These are phyloP conservation scores for Paspalum notatum DNA, from an alignment of 176 grass and related monocot genomes.

Conservation along the genomic window DNA sequence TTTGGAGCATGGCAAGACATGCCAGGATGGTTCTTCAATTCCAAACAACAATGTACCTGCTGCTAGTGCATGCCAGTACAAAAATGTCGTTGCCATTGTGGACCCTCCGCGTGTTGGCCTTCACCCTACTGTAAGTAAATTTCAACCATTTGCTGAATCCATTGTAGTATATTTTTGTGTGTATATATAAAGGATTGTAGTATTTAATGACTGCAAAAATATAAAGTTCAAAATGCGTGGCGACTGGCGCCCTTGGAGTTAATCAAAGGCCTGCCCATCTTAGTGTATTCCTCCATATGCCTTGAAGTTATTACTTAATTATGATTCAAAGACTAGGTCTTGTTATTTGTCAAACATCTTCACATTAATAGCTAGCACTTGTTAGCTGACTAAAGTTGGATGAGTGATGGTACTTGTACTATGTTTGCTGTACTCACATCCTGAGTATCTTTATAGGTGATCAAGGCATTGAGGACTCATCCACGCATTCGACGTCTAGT, in stretches of 20 bases:
- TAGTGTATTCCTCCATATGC: background rate
- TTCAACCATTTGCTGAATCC: constrained; percentile 1
- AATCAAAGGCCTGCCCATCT: background rate
- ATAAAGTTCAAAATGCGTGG: too few species aligned
- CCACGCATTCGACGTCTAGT: constrained; percentile 89
- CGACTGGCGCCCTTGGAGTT: background rate
- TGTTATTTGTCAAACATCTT: background rate
- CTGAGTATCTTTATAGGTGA: constrained; percentile 61
- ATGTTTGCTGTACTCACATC: constrained; percentile 18
- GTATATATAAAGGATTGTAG: background rate
- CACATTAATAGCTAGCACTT: background rate
- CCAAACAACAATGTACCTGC: constrained; percentile 23
- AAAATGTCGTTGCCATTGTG: constrained; percentile 92
- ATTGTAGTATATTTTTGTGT: background rate
- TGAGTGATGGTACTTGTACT: background rate
- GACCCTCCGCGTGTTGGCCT: constrained; percentile 93
- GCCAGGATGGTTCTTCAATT: constrained; percentile 23
- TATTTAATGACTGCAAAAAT: background rate
- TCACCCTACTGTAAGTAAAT: constrained; percentile 84
- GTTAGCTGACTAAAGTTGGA: background rate
- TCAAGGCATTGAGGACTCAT: constrained; percentile 95
- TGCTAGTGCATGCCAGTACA: constrained; percentile 52
- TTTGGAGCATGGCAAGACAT: constrained; percentile 41
- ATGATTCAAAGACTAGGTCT: constrained; percentile 2
- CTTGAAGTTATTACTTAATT: constrained; percentile 19